Conservation (phyloP, 78 protist species). For the Bodo saltans region DNA sequence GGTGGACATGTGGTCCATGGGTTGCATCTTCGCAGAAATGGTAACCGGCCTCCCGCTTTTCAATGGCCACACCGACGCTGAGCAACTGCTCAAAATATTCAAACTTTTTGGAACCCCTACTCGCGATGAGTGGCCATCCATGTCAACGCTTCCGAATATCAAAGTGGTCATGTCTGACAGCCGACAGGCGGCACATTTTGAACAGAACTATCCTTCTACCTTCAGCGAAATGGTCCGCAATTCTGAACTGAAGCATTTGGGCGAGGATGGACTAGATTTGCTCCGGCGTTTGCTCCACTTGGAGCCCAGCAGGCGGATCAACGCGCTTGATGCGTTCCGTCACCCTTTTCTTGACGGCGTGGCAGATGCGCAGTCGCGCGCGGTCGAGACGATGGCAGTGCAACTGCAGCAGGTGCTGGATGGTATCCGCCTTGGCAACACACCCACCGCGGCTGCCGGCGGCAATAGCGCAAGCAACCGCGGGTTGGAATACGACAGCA, state of each 20-base stretch:
- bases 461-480: no score
- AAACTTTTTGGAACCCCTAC: constrained; percentile 84
- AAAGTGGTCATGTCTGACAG: neutral
- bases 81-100: constrained; percentile 90
- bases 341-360: constrained; percentile 37
- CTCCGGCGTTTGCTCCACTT: neutral
- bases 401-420: no score
- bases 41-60: constrained; percentile 74
- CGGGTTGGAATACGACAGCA: no score
- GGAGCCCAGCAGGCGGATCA: neutral
- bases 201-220: no score
- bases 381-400: no score
- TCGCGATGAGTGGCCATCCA: constrained; percentile 72
- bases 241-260: no score
- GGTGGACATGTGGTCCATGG: constrained; percentile 96
- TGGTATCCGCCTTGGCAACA: no score
- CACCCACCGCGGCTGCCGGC: no score
- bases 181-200: no score
- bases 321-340: neutral
- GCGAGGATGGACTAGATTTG: no score
- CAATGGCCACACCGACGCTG: constrained; percentile 88
- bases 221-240: no score
- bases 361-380: no score
- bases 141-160: neutral
- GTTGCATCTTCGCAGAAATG: constrained; percentile 99